Base-by-base conservation (phyloP, 2,329 filamentous ascomycete genomes). In the Fusarium goolgardi region DNA sequence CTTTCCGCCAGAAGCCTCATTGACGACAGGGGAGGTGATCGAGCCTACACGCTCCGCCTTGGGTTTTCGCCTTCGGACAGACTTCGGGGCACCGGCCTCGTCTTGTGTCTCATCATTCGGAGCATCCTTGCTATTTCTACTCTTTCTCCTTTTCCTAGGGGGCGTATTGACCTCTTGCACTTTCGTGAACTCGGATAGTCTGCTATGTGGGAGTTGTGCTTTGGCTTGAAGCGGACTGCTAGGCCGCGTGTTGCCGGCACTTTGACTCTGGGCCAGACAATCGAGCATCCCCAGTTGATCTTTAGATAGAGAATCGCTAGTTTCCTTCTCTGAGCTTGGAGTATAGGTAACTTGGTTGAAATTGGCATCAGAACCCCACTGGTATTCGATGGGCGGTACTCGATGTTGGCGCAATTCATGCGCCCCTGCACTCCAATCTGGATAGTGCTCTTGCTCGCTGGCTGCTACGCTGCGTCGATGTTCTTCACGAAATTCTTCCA, bases 321-420 rank as follows among this genome's bases (percentile, higher is more conserved):
- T 86, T 37, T 90, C 88, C 69, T 86, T 84, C 60, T 83, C 79
- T 9, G 84, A 81, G 12, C 82, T 81, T 1, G 88, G 85, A 9
- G 86, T 79, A 71, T 89, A 93, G n/a, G 83, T 84, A 8, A 82
- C 75, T 23, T 79, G 77, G 63, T 80, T 83, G 74, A 93, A 93
- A 59, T 82, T 86, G n/a, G 83, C 76, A 76, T 93, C 90, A 1
- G 90, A 90, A 12, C 90, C 90, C 86, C 88, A 92, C 64, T 86
- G 85, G 44, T 91, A 81, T 53, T 85, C 82, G 72, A 82, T 62
- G 59, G 77, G 78, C 35, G 77, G 78, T 72, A 77, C 77, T 61
- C 77, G 77, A 62, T 77, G 65, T 53, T 73, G 52, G 16, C 65
- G 59, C 43, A 71, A 72, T 16, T 75, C 70, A 23, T 75, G 76